Evolutionary conservation across 495 filamentous ascomycete genomes (phyloP), one percentile per base, ranked within the genome.

Genomic region (Apodospora peruviana): DNA sequence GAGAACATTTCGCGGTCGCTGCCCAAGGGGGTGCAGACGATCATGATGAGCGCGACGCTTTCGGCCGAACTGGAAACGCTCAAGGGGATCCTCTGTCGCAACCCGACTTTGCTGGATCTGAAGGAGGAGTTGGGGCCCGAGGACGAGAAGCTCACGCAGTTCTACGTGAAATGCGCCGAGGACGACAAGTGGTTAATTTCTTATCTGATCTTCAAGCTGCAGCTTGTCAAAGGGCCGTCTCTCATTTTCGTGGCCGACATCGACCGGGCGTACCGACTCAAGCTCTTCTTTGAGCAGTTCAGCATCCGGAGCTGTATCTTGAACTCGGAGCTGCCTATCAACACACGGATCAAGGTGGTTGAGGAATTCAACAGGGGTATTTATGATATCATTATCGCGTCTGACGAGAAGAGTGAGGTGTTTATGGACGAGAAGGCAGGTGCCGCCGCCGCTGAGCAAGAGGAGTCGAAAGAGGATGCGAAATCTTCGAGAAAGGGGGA

Each of bases 331-430:
- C 69, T 99, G 16, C 93, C 93, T 3, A 85, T 96, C 52, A 95
- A 95, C 53, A 90, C 87, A 5, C 78, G 93, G 17, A 80, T 96
- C 37, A 93, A 97, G 69, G 87, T 95, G 22, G 90, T 99, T 9
- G 85, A 99, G 58, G 88, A 97, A 64, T 99, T 97, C 71, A 99
- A 97, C 71, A 36, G 29, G 32, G 60, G 60, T 12, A 61, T 65
- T 19, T 99, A 97, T 70, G 91, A 97, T 53, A 95, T 97, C 51
- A 90, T 99, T 49, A 91, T 99, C 57, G 93, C 93, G 4, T 87
- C 88, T 0, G 93, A 98, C 61, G 93, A 98, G 64, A 84, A 87
- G 52, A 58, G 51, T 60, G 91, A 95, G 62, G 75, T 94, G 4
- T 59, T 96, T 45, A 87, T 87, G 3, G 72, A 82, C 24, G 79